A percentile compares a stretch with the other conserved stretches of the same genome.
phyloP scores from a whole-genome alignment of 257 asterid species.

The Nicotiana undulata region DNA sequence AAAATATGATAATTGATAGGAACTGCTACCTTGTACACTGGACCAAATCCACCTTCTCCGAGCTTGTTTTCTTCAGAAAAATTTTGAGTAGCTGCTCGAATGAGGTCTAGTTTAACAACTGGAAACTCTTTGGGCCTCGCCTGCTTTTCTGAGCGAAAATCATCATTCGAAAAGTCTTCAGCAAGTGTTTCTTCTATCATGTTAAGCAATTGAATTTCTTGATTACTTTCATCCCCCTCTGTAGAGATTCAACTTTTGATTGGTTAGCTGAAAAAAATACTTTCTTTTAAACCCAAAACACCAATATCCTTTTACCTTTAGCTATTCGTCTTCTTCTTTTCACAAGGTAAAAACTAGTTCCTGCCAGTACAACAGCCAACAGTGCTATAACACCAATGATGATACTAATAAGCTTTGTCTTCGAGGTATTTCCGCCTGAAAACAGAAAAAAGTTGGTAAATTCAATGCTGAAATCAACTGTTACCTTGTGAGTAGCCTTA shows the following conservation, averaged over 20 bases:
- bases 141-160: neutral
- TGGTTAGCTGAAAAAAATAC: neutral
- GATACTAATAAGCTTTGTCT: neutral
- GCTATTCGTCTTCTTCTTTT: neutral
- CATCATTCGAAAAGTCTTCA: neutral
- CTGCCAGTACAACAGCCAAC: neutral
- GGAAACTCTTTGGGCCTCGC: neutral
- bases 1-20: neutral
- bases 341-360: neutral
- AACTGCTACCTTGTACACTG: neutral
- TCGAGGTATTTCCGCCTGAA: neutral
- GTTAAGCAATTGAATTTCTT: neutral
- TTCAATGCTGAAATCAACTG: neutral
- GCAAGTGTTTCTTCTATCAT: neutral
- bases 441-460: neutral
- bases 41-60: constrained; percentile 13
- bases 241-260: neutral
- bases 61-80: constrained; percentile 2
- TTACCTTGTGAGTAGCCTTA: neutral
- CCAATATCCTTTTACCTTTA: neutral
- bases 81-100: neutral
- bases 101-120: neutral
- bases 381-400: neutral
- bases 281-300: neutral
- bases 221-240: neutral